Evolutionary conservation across 306 rosid species (phyloP), one percentile per base, ranked within the genome.

Genomic region (Ormosia emarginata): DNA sequence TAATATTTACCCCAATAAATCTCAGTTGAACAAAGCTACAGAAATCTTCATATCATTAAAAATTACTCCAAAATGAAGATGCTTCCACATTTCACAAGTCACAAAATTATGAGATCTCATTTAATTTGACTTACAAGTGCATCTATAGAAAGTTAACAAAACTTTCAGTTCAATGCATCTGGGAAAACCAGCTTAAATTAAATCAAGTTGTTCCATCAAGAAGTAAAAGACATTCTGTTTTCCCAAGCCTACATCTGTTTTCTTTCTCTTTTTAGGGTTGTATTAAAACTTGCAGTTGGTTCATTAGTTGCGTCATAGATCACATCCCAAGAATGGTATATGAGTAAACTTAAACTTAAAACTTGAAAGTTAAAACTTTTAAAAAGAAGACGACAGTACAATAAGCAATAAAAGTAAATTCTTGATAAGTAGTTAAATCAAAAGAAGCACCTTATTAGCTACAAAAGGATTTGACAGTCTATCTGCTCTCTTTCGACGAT

Each of bases 401-500:
- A 13, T 39, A 50, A 55, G 52, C 29, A 58, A 13, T 52, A 36
- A 67, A 12, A 55, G 8, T 24, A 12, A 72, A 15, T 30, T 37
- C 13, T 36, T 64, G 29, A 53, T 34, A 57, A 43, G 9, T 37
- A 53, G 37, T 40, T 39, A 37, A 61, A 56, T 18, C n/a, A 73
- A 55, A 67, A 78, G 73, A 74, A 74, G 65, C 17, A 86, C 89
- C 89, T 86, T 34, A 11, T 73, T 36, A 24, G 49, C 81, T 78
- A 82, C 83, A 59, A 68, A 67, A 39, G 77, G 32, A 49, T 30
- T 73, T 59, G 83, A 58, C 67, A 49, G 81, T 68, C 66, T 62
- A 36, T 68, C 80, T 30, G 71, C 46, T 75, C 65, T 74, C 85
- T 63, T 59, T 30, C 24, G 68, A 68, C 82, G 77, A 69, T 67